Conservation (phyloP, 108 stramenopile species). For the Craspedostauros australis region DNA sequence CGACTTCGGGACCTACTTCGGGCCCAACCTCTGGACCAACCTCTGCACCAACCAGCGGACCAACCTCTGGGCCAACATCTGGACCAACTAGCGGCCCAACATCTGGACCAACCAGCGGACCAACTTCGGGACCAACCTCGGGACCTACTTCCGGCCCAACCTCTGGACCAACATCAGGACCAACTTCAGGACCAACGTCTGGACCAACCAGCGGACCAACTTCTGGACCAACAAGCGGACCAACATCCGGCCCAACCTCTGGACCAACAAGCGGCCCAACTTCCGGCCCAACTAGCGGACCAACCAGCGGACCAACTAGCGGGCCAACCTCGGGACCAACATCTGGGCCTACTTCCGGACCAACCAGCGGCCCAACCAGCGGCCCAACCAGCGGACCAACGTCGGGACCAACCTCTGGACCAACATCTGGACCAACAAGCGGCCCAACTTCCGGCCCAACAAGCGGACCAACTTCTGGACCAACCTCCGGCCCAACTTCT, state of each 20-base stretch:
- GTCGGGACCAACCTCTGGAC: conserved; percentile 3
- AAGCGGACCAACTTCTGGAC: conserved; percentile 4
- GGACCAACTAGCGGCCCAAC: too few species aligned
- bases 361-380: conserved; percentile 5
- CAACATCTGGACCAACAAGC: not conserved
- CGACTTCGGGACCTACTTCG: too few species aligned
- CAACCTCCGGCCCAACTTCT: not conserved
- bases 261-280: conserved; percentile 2
- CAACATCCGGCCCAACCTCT: conserved; percentile 1
- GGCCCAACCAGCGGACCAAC: conserved; percentile 16
- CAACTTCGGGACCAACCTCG: too few species aligned
- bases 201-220: too few species aligned
- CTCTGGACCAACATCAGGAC: too few species aligned
- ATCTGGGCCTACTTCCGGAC: conserved; percentile 9
- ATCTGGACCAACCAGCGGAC: too few species aligned
- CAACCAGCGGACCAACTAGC: conserved; percentile 5
- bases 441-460: conserved; percentile 15
- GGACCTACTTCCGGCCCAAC: too few species aligned
- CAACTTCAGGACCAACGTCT: too few species aligned
- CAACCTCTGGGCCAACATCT: too few species aligned
- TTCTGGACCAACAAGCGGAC: too few species aligned
- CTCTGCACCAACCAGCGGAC: too few species aligned
- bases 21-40: too few species aligned
- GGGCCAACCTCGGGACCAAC: conserved; percentile 12
- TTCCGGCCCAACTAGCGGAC: conserved; percentile 2